Evolutionary conservation across 164 flowering plant genomes (phyloP).

Genomic region (Magnolia sinica): DNA sequence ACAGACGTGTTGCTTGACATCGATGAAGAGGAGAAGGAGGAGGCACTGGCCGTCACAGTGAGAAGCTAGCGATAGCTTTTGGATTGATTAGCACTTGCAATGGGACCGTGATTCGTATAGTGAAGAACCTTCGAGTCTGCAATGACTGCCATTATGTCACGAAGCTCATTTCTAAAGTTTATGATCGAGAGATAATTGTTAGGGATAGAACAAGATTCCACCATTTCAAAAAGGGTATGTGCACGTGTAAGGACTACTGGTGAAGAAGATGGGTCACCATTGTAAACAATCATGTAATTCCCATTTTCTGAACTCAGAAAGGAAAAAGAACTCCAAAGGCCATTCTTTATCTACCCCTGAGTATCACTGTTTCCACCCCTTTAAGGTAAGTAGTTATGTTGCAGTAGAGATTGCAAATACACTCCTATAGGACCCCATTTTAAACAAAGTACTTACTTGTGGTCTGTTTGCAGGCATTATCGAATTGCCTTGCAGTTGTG

Average conservation of each 20-base stretch:
- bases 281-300: background rate
- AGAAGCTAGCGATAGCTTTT: constrained; percentile 46
- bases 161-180: constrained; percentile 35
- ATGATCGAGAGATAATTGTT: constrained; percentile 32
- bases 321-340: background rate
- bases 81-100: constrained; percentile 37
- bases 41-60: constrained; percentile 37
- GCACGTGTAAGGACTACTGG: constrained; percentile 47
- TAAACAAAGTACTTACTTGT: too few relatives aligned
- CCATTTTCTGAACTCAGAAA: background rate
- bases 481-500: too few relatives aligned
- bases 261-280: constrained; percentile 5
- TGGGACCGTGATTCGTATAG: constrained; percentile 34
- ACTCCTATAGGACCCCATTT: too few relatives aligned
- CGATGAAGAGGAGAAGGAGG: constrained; percentile 39
- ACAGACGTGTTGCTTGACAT: constrained; percentile 22
- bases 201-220: constrained; percentile 48
- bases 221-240: constrained; percentile 28
- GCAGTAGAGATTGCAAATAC: too few relatives aligned
- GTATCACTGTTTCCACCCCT: too few relatives aligned
- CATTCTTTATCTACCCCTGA: background rate
- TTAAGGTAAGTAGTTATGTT: too few relatives aligned
- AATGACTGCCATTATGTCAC: constrained; percentile 39
- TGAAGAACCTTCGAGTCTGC: constrained; percentile 34
- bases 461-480: too few relatives aligned